Evolutionary conservation across 768 basidiomycete genomes (phyloP), one percentile per base, ranked within the genome.

Genomic region (Termitomyces sp.): DNA sequence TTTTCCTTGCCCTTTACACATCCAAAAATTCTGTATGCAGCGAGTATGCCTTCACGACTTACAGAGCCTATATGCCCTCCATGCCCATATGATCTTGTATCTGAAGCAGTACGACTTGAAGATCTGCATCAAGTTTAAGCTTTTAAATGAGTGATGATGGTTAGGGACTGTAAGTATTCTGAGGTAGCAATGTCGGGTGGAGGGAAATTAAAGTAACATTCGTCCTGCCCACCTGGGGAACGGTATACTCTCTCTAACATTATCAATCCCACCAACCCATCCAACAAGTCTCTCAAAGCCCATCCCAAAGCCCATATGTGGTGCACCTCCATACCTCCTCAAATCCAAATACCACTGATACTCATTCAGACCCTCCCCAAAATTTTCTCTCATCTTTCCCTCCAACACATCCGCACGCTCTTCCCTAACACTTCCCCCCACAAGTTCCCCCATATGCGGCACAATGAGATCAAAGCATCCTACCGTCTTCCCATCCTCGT

Each of bases 401-500:
- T 75, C 69, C 30, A 95, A 74, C 12, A 78, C 66, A 12, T 79
- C 79, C 39, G 73, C 58, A 41, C 91, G 78, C 65, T 95, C 92
- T 69, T 95, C 90, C 60, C 97, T 81, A 41, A 98, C 77, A 42
- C 93, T 95, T 4, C 97, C 97, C 1, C 97, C 97, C 0, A 83
- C 89, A 22, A 99, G 80, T 73, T 99, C 97, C 4, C 96, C 96
- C 1, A 94, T 75, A 24, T 81, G 74, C 0, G 96, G 97, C 6
- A 98, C 85, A 54, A 99, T 81, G 18, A 99, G 79, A 69, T 99
- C 97, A 66, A 99, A 97, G 73, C 96, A 98, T n/a, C 88, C 93
- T 3, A 93, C 93, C 0, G 92, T 89, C 61, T 67, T 62, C 46
- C 71, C 72, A 42, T 78, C 59, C 16, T 49, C 24, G 66, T 92